These are phyloP conservation scores for Fusarium sp. DNA, from an alignment of 2,329 filamentous ascomycete species.

Conservation along the genomic window DNA sequence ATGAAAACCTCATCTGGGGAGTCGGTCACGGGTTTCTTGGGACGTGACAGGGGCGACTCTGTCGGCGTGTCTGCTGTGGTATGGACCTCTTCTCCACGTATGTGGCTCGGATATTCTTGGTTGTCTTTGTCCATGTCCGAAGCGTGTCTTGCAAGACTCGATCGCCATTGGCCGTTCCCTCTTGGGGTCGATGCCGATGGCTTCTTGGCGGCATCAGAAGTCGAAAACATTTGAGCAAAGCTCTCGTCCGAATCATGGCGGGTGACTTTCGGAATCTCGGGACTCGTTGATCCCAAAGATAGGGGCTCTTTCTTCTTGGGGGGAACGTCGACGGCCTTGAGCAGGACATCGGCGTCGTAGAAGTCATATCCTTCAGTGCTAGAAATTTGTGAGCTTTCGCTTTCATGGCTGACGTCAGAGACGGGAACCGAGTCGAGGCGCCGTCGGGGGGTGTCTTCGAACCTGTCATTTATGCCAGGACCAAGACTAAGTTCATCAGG, in stretches of 20 bases:
- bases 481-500: slow-evolving; percentile 65
- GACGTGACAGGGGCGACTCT: slow-evolving; percentile 16
- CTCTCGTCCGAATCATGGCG: slow-evolving; percentile 72
- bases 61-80: slow-evolving; percentile 28
- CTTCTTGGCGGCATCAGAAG: slow-evolving; percentile 62
- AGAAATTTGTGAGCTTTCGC: slow-evolving; percentile 61
- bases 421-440: slow-evolving; percentile 65
- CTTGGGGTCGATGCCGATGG: slow-evolving; percentile 25
- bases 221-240: slow-evolving; percentile 69
- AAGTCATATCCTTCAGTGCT: slow-evolving; percentile 75
- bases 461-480: slow-evolving; percentile 58
- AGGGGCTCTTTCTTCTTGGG: slow-evolving; percentile 57
- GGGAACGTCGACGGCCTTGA: slow-evolving; percentile 66
- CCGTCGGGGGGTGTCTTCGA: slow-evolving; percentile 55
- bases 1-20: slow-evolving; percentile 58
- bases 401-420: slow-evolving; percentile 65
- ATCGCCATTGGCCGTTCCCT: slow-evolving; percentile 43
- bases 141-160: slow-evolving; percentile 48
- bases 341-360: slow-evolving; percentile 70
- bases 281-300: slow-evolving; percentile 48
- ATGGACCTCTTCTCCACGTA: slow-evolving; percentile 58
- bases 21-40: slow-evolving; percentile 38
- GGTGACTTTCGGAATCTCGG: slow-evolving; percentile 43
- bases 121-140: slow-evolving; percentile 50
- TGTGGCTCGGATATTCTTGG: slow-evolving; percentile 61